Evolutionary conservation across 2,329 filamentous ascomycete species (phyloP).

Genomic region (Chaetomiaceae sp.): DNA sequence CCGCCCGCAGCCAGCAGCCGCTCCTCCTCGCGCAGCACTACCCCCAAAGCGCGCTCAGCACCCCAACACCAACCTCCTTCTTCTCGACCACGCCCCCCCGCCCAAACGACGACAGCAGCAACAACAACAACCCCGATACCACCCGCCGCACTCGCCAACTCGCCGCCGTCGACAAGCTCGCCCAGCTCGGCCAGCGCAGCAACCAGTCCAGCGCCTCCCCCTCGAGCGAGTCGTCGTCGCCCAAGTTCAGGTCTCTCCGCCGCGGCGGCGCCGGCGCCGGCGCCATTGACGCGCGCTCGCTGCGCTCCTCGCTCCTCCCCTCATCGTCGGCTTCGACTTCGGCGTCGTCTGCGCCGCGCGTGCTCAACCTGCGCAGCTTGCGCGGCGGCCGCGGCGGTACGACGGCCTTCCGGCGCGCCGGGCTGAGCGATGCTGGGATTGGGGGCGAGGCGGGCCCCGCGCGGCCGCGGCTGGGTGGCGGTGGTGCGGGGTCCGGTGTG

Average conservation of each 20-base stretch:
- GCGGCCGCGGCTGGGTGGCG: background rate
- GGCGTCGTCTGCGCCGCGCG: slow-evolving; percentile 11
- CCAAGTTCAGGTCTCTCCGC: background rate
- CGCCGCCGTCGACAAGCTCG: slow-evolving; percentile 23
- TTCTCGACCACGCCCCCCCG: slow-evolving; percentile 9
- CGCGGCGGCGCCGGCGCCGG: background rate
- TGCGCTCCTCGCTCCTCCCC: slow-evolving; percentile 1
- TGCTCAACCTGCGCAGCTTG: slow-evolving; percentile 28
- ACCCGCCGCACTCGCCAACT: background rate
- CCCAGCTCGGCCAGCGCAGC: slow-evolving; percentile 12
- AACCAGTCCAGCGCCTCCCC: background rate
- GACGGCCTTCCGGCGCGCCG: background rate
- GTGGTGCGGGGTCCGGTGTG: background rate
- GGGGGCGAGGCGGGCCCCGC: background rate
- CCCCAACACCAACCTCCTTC: slow-evolving; percentile 11
- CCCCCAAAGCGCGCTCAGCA: slow-evolving; percentile 1
- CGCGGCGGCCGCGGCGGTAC: slow-evolving; percentile 9
- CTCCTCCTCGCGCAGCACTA: background rate
- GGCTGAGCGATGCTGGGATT: background rate
- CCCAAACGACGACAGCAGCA: background rate
- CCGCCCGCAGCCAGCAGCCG: too few relatives aligned
- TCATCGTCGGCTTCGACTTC: background rate
- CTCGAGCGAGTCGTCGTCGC: too few relatives aligned
- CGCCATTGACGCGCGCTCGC: slow-evolving; percentile 14
- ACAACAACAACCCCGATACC: background rate